Base-by-base conservation (phyloP, 1,284 basidiomycete genomes). In the Moniliophthora roreri region DNA sequence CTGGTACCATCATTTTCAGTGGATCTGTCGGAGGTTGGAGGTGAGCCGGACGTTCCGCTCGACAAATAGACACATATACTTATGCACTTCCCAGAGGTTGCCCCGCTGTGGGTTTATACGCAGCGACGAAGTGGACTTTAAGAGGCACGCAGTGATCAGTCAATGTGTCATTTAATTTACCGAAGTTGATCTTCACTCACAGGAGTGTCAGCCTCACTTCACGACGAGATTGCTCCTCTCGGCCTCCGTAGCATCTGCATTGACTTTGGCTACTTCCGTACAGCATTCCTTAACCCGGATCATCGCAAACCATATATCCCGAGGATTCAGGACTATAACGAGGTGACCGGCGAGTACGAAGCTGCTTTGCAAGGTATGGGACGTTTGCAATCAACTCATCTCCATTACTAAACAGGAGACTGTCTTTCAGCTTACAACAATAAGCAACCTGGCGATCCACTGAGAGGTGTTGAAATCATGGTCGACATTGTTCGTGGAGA, bases 201-300 rank as follows among this genome's bases (percentile, higher is more conserved):
- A 70, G 72, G 64, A 28, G 56, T 78, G 6, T 70, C 75, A 1
- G 58, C 64, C n/a, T 62, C 67, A 2, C 63, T 78, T 8, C 60
- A 76, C 52, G 63, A 60, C 0, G 76, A 79, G 60, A 69, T 78
- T 10, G 53, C 68, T 5, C 73, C 74, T 1, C 59, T 79, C 21
- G 75, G 76, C 2, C 62, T 79, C 2, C 69, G 73, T n/a, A 71
- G 69, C 51, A 65, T 72, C 49, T 73, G 66, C 54, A 56, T 78
- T 42, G 76, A 79, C 39, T 71, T 70, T 37, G 76, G 76, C 8
- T 75, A 71, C 59, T 77, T 76, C 66, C 66, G 76, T 26, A 78
- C 75, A 0, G 52, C 63, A 2, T 67, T 77, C 60, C 64, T 77
- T 4, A 59, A 56, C 1, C 51, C 61, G 4, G 67, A 65, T 18